Evolutionary conservation across 345 rosid genomes (phyloP), one percentile per base, ranked within the genome.

Genomic region (Populus nigra): DNA sequence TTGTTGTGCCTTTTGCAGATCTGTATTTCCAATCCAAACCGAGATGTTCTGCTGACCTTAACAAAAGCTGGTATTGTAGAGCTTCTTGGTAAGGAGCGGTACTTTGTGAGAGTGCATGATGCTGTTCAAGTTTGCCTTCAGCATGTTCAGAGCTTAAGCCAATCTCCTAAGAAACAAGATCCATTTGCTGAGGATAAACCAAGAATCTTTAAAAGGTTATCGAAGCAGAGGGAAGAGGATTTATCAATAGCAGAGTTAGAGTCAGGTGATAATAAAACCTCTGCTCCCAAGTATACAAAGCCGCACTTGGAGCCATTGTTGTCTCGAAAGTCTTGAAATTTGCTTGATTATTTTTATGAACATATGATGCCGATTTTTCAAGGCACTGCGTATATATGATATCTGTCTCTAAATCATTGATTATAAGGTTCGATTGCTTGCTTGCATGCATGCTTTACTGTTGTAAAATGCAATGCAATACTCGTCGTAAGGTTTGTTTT

Each of bases 61-160:
- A 85, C 96, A 59, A 96, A 85, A 83, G 83, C 99, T 55, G 97
- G 93, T 59, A 75, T 89, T 31, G 90, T 93, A 16, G 95, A 92
- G 39, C 87, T 89, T 47, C 88, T 96, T 36, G 98, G 99, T 6
- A 93, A 96, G 78, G 97, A 96, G 68, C 92, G 99, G 97, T 89
- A 79, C 90, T 96, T 91, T 65, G 99, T 96, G 62, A 86, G 99
- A 75, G 94, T 92, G 18, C 98, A 96, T 15, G 99, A 96, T 73
- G 97, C 97, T 0, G 99, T 96, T 38, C 99, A 93, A 83, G 93
- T 96, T 53, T 93, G 99, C 87, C 98, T 96, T 50, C 94, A 84
- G 53, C 91, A 83, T 61, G 94, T 93, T 70, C 93, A 92, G 83
- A 83, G 87, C 82, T 73, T 83, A 57, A 85, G 81, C 70, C 87